A percentile compares a stretch with the other conserved stretches of the same genome.
Evolutionary conservation across 768 basidiomycete genomes (phyloP).

Genomic region (Steccherinum ochraceum): DNA sequence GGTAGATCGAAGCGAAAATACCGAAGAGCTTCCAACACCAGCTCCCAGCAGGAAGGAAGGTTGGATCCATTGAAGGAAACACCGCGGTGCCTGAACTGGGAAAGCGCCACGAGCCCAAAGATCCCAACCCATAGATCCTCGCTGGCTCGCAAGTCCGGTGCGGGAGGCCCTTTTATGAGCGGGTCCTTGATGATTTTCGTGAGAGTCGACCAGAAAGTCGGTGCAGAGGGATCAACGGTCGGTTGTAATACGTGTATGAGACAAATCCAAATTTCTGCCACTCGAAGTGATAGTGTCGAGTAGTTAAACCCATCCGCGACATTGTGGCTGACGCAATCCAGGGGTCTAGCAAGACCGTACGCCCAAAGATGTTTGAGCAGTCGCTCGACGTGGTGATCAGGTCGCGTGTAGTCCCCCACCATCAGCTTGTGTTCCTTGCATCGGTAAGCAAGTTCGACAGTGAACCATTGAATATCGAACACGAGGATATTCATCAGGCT

Average conservation of each 20-base stretch:
- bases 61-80: conserved; percentile 30
- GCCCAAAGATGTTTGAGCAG: conserved; percentile 48
- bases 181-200: not conserved
- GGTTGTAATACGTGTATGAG: conserved; percentile 46
- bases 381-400: conserved; percentile 23
- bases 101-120: conserved; percentile 65
- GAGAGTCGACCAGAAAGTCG: conserved; percentile 6
- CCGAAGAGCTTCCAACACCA: conserved; percentile 52
- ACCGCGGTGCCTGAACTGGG: conserved; percentile 68
- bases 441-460: conserved; percentile 49
- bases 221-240: not conserved
- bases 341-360: conserved; percentile 43
- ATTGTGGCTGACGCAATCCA: conserved; percentile 31
- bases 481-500: conserved; percentile 31
- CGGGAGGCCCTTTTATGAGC: not conserved
- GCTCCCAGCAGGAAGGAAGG: conserved; percentile 59
- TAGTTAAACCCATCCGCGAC: conserved; percentile 22
- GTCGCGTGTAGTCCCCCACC: conserved; percentile 4
- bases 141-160: conserved; percentile 37
- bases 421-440: conserved; percentile 24
- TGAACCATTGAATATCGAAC: conserved; percentile 55
- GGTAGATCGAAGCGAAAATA: conserved; percentile 49
- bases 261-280: conserved; percentile 68
- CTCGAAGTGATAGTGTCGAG: conserved; percentile 32
- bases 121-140: conserved; percentile 71